Evolutionary conservation across 306 rosid species (phyloP).

Genomic region (Ammopiptanthus mongolicus): DNA sequence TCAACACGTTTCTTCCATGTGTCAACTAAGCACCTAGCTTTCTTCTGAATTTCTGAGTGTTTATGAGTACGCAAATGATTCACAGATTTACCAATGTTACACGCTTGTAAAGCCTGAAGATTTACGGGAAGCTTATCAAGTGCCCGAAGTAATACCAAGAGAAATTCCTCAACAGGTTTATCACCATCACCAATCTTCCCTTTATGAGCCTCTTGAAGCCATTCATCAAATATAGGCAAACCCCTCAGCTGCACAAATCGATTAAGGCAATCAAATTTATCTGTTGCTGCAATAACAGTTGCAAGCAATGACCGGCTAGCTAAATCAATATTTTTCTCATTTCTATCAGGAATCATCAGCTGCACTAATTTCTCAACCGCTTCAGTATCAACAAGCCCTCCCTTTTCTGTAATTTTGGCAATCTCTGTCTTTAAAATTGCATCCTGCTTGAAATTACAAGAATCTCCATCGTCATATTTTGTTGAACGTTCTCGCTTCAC

Average conservation of each 20-base stretch:
- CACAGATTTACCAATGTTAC: conserved; percentile 82
- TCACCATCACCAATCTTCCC: conserved; percentile 75
- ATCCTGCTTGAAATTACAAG: conserved; percentile 47
- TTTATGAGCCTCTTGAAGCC: conserved; percentile 88
- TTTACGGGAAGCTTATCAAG: conserved; percentile 76
- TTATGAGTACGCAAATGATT: conserved; percentile 71
- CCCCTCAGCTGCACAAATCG: conserved; percentile 73
- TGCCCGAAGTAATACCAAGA: conserved; percentile 71
- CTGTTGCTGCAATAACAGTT: conserved; percentile 72
- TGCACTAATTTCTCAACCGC: conserved; percentile 78
- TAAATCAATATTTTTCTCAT: conserved; percentile 67
- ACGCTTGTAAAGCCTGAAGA: conserved; percentile 64
- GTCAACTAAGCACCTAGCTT: conserved; percentile 80
- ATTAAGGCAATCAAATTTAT: conserved; percentile 59
- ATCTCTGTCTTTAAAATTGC: conserved; percentile 60
- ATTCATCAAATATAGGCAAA: conserved; percentile 75
- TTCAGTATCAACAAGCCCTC: conserved; percentile 62
- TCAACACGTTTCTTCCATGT: conserved; percentile 91
- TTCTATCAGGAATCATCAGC: conserved; percentile 64
- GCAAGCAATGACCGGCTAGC: conserved; percentile 71
- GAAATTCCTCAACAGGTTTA: conserved; percentile 73
- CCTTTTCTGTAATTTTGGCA: conserved; percentile 68
- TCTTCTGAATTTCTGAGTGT: conserved; percentile 71
- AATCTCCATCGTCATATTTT: conserved; percentile 63
- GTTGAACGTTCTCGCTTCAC: conserved; percentile 52